phyloP scores from a whole-genome alignment of 768 basidiomycete species.

The Pisolithus orientalis region DNA sequence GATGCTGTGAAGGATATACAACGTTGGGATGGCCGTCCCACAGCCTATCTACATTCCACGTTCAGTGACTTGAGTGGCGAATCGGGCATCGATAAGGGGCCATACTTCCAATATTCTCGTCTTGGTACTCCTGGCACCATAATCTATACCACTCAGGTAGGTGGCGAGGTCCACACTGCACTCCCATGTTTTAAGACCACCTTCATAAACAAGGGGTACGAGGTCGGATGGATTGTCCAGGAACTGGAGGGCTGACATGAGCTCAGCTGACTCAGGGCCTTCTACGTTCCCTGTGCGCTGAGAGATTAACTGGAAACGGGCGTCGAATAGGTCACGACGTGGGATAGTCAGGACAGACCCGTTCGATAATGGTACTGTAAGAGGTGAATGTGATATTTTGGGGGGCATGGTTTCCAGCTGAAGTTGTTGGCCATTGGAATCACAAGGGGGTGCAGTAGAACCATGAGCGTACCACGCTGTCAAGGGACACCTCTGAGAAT shows the following conservation, averaged over 20 bases:
- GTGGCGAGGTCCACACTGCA: conserved; percentile 83
- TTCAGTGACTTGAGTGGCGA: not conserved
- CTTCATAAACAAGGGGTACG: conserved; percentile 89
- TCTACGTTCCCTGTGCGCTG: conserved; percentile 35
- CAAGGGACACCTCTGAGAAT: conserved; percentile 25
- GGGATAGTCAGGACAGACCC: conserved; percentile 37
- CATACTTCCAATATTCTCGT: conserved; percentile 67
- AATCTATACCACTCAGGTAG: conserved; percentile 41
- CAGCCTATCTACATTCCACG: conserved; percentile 66
- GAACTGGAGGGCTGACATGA: conserved; percentile 45
- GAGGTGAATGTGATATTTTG: conserved; percentile 74
- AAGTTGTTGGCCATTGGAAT: conserved; percentile 12
- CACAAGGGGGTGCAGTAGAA: not conserved
- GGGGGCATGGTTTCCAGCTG: conserved; percentile 68
- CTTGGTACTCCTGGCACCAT: conserved; percentile 31
- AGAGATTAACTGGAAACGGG: conserved; percentile 87
- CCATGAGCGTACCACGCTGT: conserved; percentile 24
- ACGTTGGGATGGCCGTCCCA: conserved; percentile 82
- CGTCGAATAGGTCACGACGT: conserved; percentile 90
- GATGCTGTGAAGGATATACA: conserved; percentile 62
- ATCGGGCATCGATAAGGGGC: not conserved
- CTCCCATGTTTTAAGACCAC: conserved; percentile 97
- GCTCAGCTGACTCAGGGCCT: conserved; percentile 12
- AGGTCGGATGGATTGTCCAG: conserved; percentile 85
- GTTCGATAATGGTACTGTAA: conserved; percentile 43